Conservation (phyloP, 805 yeast genomes). For the Lipomyces kockii region DNA sequence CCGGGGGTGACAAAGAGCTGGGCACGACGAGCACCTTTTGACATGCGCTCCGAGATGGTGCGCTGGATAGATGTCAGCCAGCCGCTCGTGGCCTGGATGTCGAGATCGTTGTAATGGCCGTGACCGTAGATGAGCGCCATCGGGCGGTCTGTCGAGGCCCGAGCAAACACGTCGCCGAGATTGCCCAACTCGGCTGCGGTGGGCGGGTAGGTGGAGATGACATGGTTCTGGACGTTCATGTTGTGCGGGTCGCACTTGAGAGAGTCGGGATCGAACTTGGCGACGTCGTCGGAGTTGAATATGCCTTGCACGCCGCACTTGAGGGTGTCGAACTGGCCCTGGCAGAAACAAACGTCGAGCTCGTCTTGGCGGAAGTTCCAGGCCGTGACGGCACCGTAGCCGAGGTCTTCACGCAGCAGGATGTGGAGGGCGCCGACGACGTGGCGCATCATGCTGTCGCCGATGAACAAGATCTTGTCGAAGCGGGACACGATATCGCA, state of each 20-base stretch:
- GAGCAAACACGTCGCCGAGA: constrained; percentile 29
- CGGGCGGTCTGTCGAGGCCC: constrained; percentile 12
- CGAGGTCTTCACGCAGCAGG: constrained; percentile 35
- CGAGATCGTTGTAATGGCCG: constrained; percentile 36
- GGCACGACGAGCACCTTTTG: constrained; percentile 20
- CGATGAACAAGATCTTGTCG: constrained; percentile 32
- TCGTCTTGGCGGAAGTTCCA: constrained; percentile 37
- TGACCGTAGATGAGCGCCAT: constrained; percentile 34
- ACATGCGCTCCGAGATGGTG: constrained; percentile 31
- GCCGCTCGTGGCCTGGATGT: constrained; percentile 28
- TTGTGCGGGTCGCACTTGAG: constrained; percentile 29
- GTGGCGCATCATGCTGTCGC: constrained; percentile 38
- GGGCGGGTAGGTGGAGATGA: constrained; percentile 36
- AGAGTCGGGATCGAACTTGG: constrained; percentile 28
- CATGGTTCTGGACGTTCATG: constrained; percentile 34
- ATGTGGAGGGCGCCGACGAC: constrained; percentile 36
- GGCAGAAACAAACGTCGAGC: constrained; percentile 33
- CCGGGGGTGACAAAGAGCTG: constrained; percentile 37
- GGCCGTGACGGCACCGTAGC: constrained; percentile 35
- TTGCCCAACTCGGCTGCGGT: constrained; percentile 27
- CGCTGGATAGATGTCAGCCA: constrained; percentile 36
- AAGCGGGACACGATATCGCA: constrained; percentile 28
- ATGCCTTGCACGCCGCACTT: constrained; percentile 37
- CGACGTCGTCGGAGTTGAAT: constrained; percentile 36
- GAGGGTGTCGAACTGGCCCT: constrained; percentile 36